Evolutionary conservation across 257 asterid genomes (phyloP).

Genomic region (Solanum tacnaense): DNA sequence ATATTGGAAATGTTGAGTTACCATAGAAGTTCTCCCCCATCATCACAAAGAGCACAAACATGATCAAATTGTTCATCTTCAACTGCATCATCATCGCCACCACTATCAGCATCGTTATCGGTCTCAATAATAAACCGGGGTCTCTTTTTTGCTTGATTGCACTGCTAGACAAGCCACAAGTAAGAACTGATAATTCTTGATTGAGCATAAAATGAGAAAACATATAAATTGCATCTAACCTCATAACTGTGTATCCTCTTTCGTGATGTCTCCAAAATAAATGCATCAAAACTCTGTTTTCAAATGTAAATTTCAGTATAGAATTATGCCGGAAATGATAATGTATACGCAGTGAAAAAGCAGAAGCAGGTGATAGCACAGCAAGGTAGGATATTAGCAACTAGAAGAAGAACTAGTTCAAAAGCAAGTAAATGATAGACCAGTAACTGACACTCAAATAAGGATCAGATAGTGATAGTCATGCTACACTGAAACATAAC

Average conservation of each 20-base stretch:
- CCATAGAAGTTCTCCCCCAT: constrained; percentile 63
- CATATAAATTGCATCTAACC: neutral
- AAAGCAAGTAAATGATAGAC: neutral
- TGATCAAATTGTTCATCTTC: constrained; percentile 30
- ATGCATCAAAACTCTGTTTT: constrained; percentile 7
- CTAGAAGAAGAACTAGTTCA: neutral
- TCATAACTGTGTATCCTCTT: no score
- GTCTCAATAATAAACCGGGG: constrained; percentile 17
- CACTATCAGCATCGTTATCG: constrained; percentile 13
- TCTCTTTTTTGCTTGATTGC: constrained; percentile 13
- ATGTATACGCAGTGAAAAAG: neutral
- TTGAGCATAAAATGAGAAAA: neutral
- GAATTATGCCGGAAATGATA: neutral
- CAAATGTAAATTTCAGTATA: neutral
- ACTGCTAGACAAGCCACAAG: neutral
- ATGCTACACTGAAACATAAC: neutral
- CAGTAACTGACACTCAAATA: neutral
- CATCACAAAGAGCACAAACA: constrained; percentile 60
- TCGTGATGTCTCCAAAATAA: no score
- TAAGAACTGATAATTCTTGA: neutral
- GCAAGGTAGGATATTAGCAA: neutral
- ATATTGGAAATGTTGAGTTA: constrained; percentile 16
- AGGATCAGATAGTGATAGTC: neutral
- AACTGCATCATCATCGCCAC: constrained; percentile 14
- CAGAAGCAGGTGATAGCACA: neutral